Evolutionary conservation across 208 protist genomes (phyloP), one percentile per base, ranked within the genome.

Genomic region (Acanthamoeba triangularis): DNA sequence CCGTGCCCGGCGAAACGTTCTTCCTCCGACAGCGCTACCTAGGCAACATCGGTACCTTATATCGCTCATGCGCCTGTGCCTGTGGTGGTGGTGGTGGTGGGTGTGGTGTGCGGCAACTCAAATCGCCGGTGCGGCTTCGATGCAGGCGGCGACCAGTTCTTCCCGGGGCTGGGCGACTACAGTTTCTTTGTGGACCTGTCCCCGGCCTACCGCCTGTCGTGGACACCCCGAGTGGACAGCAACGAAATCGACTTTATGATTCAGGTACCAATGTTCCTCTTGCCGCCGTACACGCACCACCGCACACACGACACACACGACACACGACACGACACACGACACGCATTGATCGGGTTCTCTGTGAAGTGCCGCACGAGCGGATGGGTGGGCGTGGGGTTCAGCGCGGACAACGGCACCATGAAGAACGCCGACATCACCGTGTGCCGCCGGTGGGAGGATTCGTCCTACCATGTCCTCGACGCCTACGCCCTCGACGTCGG

Each of bases 381-480:
- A 7, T 93, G 87, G 87, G 87, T 93, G 41, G 87, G 87, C 3
- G 61, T 93, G 87, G 87, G 87, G 1, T 93, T 93, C 65, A 1
- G 52, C 28, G 52, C 87, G 49, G 52, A 87, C 78, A 28, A 54
- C 0, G 41, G 49, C 3, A 87, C 78, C 11, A 87, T 87, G 78
- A 93, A 93, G 87, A 74, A 74, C 65, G 87, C 87, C 56, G 87
- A 93, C 47, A 93, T 93, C 87, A 37, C 56, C 87, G 76, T 93
- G 28, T 93, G 87, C 59, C 56, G 61, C 1, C 33, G 61, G 59
- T 56, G 33, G 59, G 59, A 14, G 7, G 30, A 69, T n/a, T n/a
- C n/a, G n/a, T n/a, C 7, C 30, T 76, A 93, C 87, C 6, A 93
- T 59, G 87, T 93, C 87, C 56, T 93, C 87, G 87, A 93, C 47